A percentile compares a stretch with the other conserved stretches of the same genome.
phyloP scores from a whole-genome alignment of 2,329 filamentous ascomycete species.

The Cordyceps militaris region DNA sequence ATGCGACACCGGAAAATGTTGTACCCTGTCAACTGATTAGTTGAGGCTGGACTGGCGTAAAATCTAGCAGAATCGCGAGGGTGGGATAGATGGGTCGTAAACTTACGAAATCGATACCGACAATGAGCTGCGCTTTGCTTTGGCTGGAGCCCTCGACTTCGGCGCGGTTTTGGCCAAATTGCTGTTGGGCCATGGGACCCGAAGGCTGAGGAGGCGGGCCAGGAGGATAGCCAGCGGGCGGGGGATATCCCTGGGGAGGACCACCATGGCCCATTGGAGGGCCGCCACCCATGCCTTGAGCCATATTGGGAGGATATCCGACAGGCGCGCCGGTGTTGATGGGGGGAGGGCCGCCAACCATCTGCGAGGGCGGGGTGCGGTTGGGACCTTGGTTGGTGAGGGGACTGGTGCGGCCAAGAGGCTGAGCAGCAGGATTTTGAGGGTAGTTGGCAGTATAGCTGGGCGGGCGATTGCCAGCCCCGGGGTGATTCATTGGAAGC shows the following conservation, averaged over 20 bases:
- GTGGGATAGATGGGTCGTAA: neutral
- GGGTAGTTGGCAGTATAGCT: slow-evolving; percentile 56
- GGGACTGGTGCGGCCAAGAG: slow-evolving; percentile 48
- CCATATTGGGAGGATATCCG: slow-evolving; percentile 54
- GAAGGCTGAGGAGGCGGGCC: slow-evolving; percentile 34
- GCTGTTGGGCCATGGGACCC: slow-evolving; percentile 35
- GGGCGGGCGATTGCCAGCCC: slow-evolving; percentile 53
- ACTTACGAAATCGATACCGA: slow-evolving; percentile 95
- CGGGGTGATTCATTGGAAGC: slow-evolving; percentile 57
- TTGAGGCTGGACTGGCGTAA: neutral
- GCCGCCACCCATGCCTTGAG: slow-evolving; percentile 34
- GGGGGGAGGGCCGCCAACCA: slow-evolving; percentile 57
- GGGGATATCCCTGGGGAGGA: slow-evolving; percentile 38
- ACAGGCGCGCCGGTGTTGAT: slow-evolving; percentile 58
- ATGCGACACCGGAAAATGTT: slow-evolving; percentile 95
- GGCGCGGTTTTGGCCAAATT: slow-evolving; percentile 43
- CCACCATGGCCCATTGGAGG: slow-evolving; percentile 30
- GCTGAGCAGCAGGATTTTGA: slow-evolving; percentile 20
- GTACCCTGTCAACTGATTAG: slow-evolving; percentile 58
- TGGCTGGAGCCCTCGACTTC: slow-evolving; percentile 85
- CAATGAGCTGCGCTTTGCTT: slow-evolving; percentile 94
- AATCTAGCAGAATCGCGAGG: neutral
- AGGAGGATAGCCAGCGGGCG: slow-evolving; percentile 40
- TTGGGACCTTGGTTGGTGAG: slow-evolving; percentile 38
- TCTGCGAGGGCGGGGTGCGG: slow-evolving; percentile 52